Evolutionary conservation across 352 stramenopile genomes (phyloP), one percentile per base, ranked within the genome.

Genomic region (Phytophthora uliginosa): DNA sequence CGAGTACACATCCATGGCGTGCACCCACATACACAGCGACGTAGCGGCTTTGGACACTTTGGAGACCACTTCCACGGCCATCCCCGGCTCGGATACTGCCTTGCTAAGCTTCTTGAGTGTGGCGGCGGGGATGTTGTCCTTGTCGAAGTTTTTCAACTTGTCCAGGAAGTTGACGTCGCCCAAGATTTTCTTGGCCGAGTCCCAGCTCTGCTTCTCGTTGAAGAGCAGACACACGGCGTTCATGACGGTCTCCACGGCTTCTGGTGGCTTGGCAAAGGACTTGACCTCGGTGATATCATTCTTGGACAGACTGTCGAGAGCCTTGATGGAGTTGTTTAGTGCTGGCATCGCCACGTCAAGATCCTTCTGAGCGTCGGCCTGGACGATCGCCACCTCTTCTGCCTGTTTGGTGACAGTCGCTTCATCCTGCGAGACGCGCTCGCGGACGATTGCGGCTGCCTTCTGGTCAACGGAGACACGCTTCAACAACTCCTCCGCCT

Each of bases 1-100:
- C 8, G 91, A 93, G 79, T 99, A 99, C n/a, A 98, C 93, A 42
- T 98, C 89, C 90, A 99, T 98, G 4, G 95, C 95, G 60, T 98
- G 93, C 17, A 97, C 93, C 89, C 95, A 99, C 89, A 98, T 97
- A 68, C 95, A 99, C 24, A 99, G 70, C 26, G 91, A 96, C 4
- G 84, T 96, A 0, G 94, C 95, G 1, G 95, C 95, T 40, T 95
- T 97, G 17, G 93, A 98, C 1, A 98, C 94, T 72, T 98, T 98
- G 0, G 86, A 85, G 3, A 99, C 93, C 1, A 97, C 88, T 42
- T 98, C 95, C 1, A 97, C 85, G 1, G 93, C 74, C 91, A 99
- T 98, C 4, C 86, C 87, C 6, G 92, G 89, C 22, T 97, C 90
- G 0, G 81, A 77, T 0, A 98, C 86, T 33, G 91, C 94, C 51